Evolutionary conservation across 129 eudicot genomes (phyloP).

Genomic region (Centella asiatica): DNA sequence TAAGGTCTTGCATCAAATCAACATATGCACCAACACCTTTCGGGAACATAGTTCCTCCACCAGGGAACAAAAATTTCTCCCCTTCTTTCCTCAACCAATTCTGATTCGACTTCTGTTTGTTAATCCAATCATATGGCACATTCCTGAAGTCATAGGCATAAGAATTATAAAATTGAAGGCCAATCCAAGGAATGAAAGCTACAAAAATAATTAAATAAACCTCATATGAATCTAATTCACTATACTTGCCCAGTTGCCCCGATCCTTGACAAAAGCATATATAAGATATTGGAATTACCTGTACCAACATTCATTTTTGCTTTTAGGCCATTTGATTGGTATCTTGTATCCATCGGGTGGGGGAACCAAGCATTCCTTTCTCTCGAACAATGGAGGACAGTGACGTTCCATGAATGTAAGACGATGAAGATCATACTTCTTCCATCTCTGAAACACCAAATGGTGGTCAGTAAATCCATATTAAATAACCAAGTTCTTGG

Average conservation of each 20-base stretch:
- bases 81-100: constrained; percentile 95
- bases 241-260: no score
- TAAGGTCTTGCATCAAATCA: constrained; percentile 75
- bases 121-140: constrained; percentile 98
- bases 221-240: no score
- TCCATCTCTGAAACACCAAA: constrained; percentile 69
- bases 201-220: no score
- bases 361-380: constrained; percentile 89
- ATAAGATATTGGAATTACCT: constrained; percentile 50
- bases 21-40: constrained; percentile 82
- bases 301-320: constrained; percentile 98
- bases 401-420: constrained; percentile 94
- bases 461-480: constrained; percentile 7
- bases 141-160: constrained; percentile 37
- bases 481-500: not conserved
- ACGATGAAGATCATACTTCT: constrained; percentile 62
- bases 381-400: constrained; percentile 78
- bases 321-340: constrained; percentile 97
- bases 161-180: not conserved
- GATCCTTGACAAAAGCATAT: not conserved
- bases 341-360: constrained; percentile 88
- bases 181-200: not conserved
- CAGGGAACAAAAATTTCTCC: constrained; percentile 90
- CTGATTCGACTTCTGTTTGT: constrained; percentile 88
- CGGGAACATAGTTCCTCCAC: constrained; percentile 99